phyloP scores from a whole-genome alignment of 2,329 filamentous ascomycete genomes.

The Cryphonectria carpinicola region DNA sequence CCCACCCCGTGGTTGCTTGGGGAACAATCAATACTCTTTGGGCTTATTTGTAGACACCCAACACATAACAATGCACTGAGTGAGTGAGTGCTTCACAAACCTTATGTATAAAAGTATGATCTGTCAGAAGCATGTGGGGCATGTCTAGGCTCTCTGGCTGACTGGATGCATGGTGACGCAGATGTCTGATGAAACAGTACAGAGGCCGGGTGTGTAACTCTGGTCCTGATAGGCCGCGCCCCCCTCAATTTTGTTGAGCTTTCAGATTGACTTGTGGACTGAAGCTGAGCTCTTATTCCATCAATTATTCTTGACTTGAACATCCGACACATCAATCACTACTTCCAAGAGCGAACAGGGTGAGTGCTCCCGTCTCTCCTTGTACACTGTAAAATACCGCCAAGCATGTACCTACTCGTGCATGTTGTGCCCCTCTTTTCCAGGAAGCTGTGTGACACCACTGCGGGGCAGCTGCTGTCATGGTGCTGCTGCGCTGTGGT shows the following conservation, averaged over 20 bases:
- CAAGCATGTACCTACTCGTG: slow-evolving; percentile 6
- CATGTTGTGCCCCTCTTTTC: slow-evolving; percentile 5
- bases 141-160: background rate
- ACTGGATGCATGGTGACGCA: slow-evolving; percentile 26
- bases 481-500: slow-evolving; percentile 9
- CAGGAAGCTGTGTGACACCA: slow-evolving; percentile 16
- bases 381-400: too few relatives aligned
- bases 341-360: background rate
- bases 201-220: background rate
- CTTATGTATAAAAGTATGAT: background rate
- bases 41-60: background rate
- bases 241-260: background rate
- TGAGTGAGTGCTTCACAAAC: background rate
- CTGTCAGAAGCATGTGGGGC: background rate
- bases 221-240: background rate
- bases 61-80: background rate
- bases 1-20: background rate
- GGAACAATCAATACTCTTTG: background rate
- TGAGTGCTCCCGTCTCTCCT: background rate
- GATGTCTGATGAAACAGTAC: background rate
- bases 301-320: background rate
- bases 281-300: background rate
- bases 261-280: background rate
- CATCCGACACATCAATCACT: background rate
- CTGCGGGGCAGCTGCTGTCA: slow-evolving; percentile 13